Base-by-base conservation (phyloP, 2,329 filamentous ascomycete species). In the Diaporthe sp. region DNA sequence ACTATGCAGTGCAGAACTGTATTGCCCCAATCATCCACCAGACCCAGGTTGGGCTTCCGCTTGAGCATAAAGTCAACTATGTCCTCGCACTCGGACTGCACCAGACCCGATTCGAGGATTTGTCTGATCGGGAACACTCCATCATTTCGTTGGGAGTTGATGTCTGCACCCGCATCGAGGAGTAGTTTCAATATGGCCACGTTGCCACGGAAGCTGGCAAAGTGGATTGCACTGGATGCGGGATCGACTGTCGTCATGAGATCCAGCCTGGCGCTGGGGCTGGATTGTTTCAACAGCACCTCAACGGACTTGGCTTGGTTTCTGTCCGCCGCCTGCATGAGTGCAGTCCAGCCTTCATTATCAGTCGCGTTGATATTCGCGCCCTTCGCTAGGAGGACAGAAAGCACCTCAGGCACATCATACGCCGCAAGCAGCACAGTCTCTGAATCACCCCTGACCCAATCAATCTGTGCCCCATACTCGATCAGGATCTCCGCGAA, bases 271-370 rank as follows among this genome's bases (percentile, higher is more conserved):
- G 47, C 42, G 3, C 54, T 68, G 13, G 64, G 47, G 8, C 33
- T 22, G 7, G 35, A 19, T 12, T 68, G 45, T 9, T 68, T 19
- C 42, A 68, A 40, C 7, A 68, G 64, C 1, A 68, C 2, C 9
- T 52, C 22, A 13, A 68, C 30, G 10, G 30, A 15, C 33, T 40
- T 1, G 6, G 3, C 19, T 4, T 4, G 2, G 5, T 54, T 19
- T 9, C 7, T 2, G 3, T 9, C 5, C 61, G n/a, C 64, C 1
- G 64, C 64, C 4, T 8, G 1, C 15, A 54, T 54, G 6, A 68
- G 33, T 9, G 47, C 6, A 4, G 64, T 54, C 4, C 1, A 17
- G 5, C 22, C n/a, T 0, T 6, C 22, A 1, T n/a, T 7, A 1
- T 38, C 22, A 10, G 33, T 38, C 4, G 30, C 64, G 15, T 68